phyloP scores from a whole-genome alignment of 176 grass and related monocot genomes.

The Avena eriantha region DNA sequence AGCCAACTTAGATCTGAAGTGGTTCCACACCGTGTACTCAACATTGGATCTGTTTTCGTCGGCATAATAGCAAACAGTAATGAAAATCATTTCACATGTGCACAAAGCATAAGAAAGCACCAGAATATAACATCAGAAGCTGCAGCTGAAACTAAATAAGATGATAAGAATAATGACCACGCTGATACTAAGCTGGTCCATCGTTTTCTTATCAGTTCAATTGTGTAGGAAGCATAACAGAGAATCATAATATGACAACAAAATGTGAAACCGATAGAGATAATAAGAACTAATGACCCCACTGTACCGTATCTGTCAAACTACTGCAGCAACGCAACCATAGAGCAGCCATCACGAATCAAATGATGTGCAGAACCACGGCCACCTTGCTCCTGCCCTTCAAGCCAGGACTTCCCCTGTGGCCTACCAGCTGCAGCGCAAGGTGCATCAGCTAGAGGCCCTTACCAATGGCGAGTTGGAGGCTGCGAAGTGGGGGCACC shows the following conservation, averaged over 20 bases:
- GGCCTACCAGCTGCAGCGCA: too few relatives aligned
- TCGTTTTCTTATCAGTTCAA: not conserved
- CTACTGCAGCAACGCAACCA: too few relatives aligned
- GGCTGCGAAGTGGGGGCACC: too few relatives aligned
- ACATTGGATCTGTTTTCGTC: slow-evolving; percentile 54
- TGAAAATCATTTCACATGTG: not conserved
- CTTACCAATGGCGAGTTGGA: too few relatives aligned
- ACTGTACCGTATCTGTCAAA: not conserved
- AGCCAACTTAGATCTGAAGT: slow-evolving; percentile 78
- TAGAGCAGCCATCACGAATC: too few relatives aligned
- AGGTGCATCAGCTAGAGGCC: too few relatives aligned
- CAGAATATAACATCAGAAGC: not conserved
- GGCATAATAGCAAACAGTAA: slow-evolving; percentile 6
- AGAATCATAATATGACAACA: not conserved
- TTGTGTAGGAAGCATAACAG: not conserved
- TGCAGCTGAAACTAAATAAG: not conserved
- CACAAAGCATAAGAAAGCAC: not conserved
- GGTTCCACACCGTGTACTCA: slow-evolving; percentile 77
- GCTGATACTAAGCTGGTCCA: not conserved
- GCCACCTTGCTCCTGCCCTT: too few relatives aligned
- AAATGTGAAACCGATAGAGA: too few relatives aligned
- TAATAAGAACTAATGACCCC: not conserved
- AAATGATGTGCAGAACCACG: too few relatives aligned
- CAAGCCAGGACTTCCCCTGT: too few relatives aligned
- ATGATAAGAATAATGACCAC: not conserved